Evolutionary conservation across 2,329 filamentous ascomycete genomes (phyloP).

Genomic region (Blumeriella jaapii): DNA sequence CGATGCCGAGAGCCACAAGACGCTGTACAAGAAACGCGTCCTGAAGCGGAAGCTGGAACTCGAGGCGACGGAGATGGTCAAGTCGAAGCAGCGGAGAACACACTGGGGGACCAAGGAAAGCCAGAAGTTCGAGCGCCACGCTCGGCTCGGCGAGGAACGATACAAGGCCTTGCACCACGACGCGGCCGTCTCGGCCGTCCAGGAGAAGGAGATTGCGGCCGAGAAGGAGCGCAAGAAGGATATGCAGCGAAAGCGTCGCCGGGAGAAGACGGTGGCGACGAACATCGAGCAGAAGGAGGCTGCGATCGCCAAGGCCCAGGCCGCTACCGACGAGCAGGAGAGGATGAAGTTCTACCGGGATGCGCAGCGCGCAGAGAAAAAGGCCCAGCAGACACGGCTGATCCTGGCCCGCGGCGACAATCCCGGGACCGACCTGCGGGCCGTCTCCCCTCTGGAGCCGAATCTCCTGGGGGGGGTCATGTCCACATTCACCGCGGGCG

Average conservation of each 20-base stretch:
- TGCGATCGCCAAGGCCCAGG: slow-evolving; percentile 65
- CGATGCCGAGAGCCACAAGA: slow-evolving; percentile 38
- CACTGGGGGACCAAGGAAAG: slow-evolving; percentile 49
- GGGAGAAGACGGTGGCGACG: slow-evolving; percentile 91
- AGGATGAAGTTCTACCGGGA: slow-evolving; percentile 71
- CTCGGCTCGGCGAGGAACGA: slow-evolving; percentile 59
- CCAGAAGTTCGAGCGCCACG: slow-evolving; percentile 56
- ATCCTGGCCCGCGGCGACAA: slow-evolving; percentile 79
- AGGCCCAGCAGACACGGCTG: slow-evolving; percentile 80
- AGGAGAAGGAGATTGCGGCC: slow-evolving; percentile 78
- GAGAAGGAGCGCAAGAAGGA: slow-evolving; percentile 99
- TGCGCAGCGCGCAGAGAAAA: slow-evolving; percentile 83
- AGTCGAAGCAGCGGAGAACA: slow-evolving; percentile 48
- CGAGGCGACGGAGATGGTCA: slow-evolving; percentile 47
- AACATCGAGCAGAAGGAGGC: slow-evolving; percentile 85
- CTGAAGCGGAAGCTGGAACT: slow-evolving; percentile 61
- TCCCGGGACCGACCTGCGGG: slow-evolving; percentile 52
- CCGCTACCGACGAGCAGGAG: slow-evolving; percentile 72
- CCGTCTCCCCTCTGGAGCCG: slow-evolving; percentile 59
- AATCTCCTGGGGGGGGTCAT: slow-evolving; percentile 79
- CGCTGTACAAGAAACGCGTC: slow-evolving; percentile 41
- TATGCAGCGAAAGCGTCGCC: slow-evolving; percentile 93
- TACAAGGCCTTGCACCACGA: slow-evolving; percentile 70
- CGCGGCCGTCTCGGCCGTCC: slow-evolving; percentile 74
- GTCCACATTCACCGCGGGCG: slow-evolving; percentile 61